Evolutionary conservation across 768 basidiomycete species (phyloP).

Genomic region (Botryobasidium botryosum): DNA sequence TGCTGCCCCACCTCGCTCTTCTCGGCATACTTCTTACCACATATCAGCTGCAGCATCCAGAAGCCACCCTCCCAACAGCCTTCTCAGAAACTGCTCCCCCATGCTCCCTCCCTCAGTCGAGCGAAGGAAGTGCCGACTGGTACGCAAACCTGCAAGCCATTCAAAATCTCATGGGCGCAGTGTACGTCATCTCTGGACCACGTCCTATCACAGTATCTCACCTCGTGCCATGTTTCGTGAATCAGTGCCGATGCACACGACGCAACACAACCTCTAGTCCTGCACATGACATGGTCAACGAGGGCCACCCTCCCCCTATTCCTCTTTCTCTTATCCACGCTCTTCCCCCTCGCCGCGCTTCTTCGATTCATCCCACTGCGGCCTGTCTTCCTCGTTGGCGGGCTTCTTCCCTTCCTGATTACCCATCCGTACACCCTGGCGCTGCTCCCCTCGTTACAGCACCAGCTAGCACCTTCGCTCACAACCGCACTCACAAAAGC

Average conservation of each 20-base stretch:
- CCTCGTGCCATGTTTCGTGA: constrained; percentile 29
- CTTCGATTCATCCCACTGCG: constrained; percentile 24
- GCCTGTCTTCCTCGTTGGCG: constrained; percentile 34
- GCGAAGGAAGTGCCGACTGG: constrained; percentile 63
- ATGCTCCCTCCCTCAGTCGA: constrained; percentile 13
- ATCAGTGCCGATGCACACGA: constrained; percentile 47
- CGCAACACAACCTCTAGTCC: constrained; percentile 31
- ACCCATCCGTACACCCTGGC: constrained; percentile 32
- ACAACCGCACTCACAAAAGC: constrained; percentile 20
- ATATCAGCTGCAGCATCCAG: constrained; percentile 30
- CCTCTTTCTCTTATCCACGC: constrained; percentile 28
- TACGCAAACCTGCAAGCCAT: constrained; percentile 77
- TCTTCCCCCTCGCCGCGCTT: constrained; percentile 21
- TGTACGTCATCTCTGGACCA: constrained; percentile 32
- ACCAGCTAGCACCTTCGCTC: constrained; percentile 13
- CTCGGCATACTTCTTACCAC: constrained; percentile 50
- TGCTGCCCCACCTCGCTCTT: constrained; percentile 47
- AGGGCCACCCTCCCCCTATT: constrained; percentile 40
- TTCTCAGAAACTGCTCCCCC: neutral
- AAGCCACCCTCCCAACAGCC: constrained; percentile 1
- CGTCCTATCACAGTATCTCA: constrained; percentile 3
- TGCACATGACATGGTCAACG: constrained; percentile 34
- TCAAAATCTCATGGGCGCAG: constrained; percentile 77
- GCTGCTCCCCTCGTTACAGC: constrained; percentile 20
- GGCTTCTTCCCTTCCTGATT: constrained; percentile 33